phyloP scores from a whole-genome alignment of 257 asterid genomes.

The Agastache rugosa region DNA sequence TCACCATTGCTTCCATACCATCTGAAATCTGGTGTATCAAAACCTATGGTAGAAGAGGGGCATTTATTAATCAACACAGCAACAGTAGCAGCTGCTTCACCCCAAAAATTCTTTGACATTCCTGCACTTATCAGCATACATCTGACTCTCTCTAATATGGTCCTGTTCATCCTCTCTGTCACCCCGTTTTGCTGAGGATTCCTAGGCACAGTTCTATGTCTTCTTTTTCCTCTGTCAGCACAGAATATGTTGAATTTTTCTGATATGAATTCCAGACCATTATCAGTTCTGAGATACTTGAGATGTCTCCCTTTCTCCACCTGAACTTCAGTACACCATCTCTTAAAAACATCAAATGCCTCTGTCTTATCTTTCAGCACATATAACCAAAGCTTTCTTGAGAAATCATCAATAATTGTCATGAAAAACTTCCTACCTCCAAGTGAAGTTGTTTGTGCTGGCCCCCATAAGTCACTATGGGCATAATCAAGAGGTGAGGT shows the following conservation, averaged over 20 bases:
- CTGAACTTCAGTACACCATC: no score
- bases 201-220: background rate
- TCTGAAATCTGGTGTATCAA: background rate
- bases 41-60: background rate
- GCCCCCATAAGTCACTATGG: no score
- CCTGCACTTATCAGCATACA: background rate
- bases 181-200: background rate
- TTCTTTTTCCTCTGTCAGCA: background rate
- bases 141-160: background rate
- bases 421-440: no score
- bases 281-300: no score
- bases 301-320: no score
- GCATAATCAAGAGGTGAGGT: no score
- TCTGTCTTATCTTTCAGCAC: no score
- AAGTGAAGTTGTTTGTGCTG: no score
- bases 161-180: background rate
- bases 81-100: background rate
- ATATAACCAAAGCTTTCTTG: no score
- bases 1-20: background rate
- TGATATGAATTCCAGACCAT: background rate
- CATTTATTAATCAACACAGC: background rate
- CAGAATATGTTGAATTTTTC: background rate
- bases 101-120: background rate
- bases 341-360: no score
- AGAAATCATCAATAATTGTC: no score